phyloP scores from a whole-genome alignment of 148 eudicot genomes.

The Fagopyrum tataricum region DNA sequence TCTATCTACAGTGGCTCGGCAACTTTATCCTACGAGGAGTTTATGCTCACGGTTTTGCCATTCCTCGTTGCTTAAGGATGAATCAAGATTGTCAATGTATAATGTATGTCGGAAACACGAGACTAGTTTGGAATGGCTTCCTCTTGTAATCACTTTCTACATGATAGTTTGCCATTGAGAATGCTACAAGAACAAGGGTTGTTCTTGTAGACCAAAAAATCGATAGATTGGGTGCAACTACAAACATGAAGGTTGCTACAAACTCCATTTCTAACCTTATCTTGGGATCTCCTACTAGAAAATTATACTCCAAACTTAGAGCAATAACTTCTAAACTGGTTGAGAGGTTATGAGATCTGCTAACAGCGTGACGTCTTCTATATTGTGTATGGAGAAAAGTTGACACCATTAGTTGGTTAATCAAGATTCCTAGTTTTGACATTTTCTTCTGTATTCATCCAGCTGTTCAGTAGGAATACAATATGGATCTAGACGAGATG shows the following conservation, averaged over 20 bases:
- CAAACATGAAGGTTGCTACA: constrained; percentile 65
- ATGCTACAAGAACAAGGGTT: constrained; percentile 71
- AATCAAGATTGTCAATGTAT: not conserved
- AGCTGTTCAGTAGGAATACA: no score
- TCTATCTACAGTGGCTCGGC: constrained; percentile 61
- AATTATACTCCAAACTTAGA: constrained; percentile 82
- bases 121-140: no score
- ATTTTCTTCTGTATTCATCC: no score
- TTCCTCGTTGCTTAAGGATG: constrained; percentile 56
- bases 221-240: constrained; percentile 62
- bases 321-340: constrained; percentile 70
- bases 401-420: no score
- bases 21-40: constrained; percentile 76
- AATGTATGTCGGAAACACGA: not conserved
- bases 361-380: no score
- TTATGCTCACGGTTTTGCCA: constrained; percentile 82
- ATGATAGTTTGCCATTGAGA: constrained; percentile 87
- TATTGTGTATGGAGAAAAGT: no score
- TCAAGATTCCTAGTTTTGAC: no score
- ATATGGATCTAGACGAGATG: no score
- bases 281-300: constrained; percentile 86
- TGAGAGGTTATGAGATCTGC: constrained; percentile 49
- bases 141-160: not conserved
- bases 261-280: constrained; percentile 75
- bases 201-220: constrained; percentile 74